Conservation (phyloP, 768 basidiomycete genomes). For the Polyporus arcularius region DNA sequence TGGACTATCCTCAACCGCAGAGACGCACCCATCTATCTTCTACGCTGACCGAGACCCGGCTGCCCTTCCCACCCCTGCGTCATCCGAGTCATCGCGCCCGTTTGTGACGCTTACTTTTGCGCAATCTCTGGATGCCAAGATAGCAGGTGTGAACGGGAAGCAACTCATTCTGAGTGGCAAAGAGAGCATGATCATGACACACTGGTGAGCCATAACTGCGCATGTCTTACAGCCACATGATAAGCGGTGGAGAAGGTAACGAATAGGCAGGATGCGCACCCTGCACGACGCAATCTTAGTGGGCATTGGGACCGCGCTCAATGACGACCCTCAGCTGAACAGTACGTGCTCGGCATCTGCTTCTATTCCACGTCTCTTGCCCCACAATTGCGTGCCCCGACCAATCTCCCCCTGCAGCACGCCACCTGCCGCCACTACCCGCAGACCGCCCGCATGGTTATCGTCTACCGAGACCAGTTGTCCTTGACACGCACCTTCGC, state of each 20-base stretch:
- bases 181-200: conserved; percentile 92
- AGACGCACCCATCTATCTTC: conserved; percentile 13
- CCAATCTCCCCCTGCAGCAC: conserved; percentile 40
- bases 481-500: conserved; percentile 78
- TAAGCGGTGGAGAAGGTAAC: too few relatives aligned
- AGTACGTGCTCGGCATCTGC: conserved; percentile 45
- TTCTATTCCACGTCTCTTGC: conserved; percentile 1
- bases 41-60: conserved; percentile 10
- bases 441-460: conserved; percentile 24
- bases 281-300: conserved; percentile 93
- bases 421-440: conserved; percentile 51
- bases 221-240: too few relatives aligned
- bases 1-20: neutral
- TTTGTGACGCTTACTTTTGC: conserved; percentile 83
- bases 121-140: conserved; percentile 85
- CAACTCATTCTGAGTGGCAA: conserved; percentile 83
- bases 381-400: neutral
- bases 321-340: conserved; percentile 95
- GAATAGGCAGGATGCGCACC: conserved; percentile 70
- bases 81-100: conserved; percentile 38
- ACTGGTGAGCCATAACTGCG: conserved; percentile 60
- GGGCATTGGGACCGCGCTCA: conserved; percentile 85
- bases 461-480: conserved; percentile 73
- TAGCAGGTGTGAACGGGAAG: conserved; percentile 70
- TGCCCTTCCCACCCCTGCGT: conserved; percentile 11